Evolutionary conservation across 495 filamentous ascomycete genomes (phyloP), one percentile per base, ranked within the genome.

Genomic region (Aspergillus steynii): DNA sequence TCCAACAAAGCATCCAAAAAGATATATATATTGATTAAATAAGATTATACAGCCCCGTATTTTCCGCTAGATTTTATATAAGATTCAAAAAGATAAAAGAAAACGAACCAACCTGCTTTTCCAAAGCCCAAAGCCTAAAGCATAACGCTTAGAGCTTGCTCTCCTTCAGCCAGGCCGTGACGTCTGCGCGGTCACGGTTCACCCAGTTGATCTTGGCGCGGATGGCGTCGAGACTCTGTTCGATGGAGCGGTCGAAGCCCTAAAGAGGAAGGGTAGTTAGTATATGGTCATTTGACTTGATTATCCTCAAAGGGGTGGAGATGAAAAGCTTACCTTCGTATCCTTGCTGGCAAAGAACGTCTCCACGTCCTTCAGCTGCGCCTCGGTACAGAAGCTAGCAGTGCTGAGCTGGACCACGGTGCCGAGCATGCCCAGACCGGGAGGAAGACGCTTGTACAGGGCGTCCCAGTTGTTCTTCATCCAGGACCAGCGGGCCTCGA

Each of bases 381-480:
- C 87, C 66, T 85, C 77, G 50, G 82, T 86, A 57, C 88, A 89
- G 80, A 97, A 97, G 68, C 88, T 86, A 3, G 87, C 86, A 27
- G 92, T 95, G 68, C 86, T 91, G 61, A 97, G 89, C 59, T 86
- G 85, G 5, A 99, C 90, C 62, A 98, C 84, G 9, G 84, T 85
- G 32, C 93, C 90, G 60, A 98, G 83, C 88, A 98, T 96, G 50
- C 86, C 85, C 29, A 95, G 77, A 34, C 86, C 85, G 31, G 95
- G 90, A 54, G 94, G 92, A 20, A 83, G 75, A 68, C 90, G 90
- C 82, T 90, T 85, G 74, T 85, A 82, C 32, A 98, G 76, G 26
- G 80, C 78, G 10, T 90, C 88, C 92, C 93, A 99, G 80, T 97
- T 94, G 57, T 86, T 79, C 69, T 87, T 90, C 77, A 96, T 80